These are phyloP conservation scores for Coelastrella sp. DNA, from an alignment of 139 green algal species.

Conservation along the genomic window DNA sequence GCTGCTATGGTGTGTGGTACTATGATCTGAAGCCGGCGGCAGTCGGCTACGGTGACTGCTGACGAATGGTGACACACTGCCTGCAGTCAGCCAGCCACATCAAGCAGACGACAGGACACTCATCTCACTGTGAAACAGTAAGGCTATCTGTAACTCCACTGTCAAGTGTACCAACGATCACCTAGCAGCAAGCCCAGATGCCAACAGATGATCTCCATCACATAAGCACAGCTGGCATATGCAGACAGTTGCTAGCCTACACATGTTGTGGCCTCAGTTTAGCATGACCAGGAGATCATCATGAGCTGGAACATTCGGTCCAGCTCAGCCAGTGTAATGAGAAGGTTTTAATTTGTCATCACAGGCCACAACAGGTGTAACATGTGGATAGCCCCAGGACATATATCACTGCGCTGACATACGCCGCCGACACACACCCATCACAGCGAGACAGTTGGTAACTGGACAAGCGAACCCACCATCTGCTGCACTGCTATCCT, in stretches of 20 bases:
- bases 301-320: not conserved
- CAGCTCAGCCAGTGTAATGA: conserved; percentile 34
- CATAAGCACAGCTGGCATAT: no score
- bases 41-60: not conserved
- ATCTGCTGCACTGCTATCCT: not conserved
- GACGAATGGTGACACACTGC: not conserved
- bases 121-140: no score
- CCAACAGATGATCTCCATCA: no score
- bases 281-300: conserved; percentile 43
- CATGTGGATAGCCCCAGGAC: not conserved
- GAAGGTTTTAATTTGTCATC: conserved; percentile 45
- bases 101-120: not conserved
- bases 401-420: not conserved
- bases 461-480: no score
- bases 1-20: not conserved
- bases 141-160: no score
- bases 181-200: no score
- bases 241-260: no score
- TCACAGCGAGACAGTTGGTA: not conserved
- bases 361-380: no score
- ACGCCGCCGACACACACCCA: not conserved
- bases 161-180: no score
- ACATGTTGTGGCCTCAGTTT: conserved; percentile 49
- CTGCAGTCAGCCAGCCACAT: no score
- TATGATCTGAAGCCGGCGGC: not conserved